Evolutionary conservation across 495 filamentous ascomycete species (phyloP).

Genomic region (Staphylotrichum tortipilum): DNA sequence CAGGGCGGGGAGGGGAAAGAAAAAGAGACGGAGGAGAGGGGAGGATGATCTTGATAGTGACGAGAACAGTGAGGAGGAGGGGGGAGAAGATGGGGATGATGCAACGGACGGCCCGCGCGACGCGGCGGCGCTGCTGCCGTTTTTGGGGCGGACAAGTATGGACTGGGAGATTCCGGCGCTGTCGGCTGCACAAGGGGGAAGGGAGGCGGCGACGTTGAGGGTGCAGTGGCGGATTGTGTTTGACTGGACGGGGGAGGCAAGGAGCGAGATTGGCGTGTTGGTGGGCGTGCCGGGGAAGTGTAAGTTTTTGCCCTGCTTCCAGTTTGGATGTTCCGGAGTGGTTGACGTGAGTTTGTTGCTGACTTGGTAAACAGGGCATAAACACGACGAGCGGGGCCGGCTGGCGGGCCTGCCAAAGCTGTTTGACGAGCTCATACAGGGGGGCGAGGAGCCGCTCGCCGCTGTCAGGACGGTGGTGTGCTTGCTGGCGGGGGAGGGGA

Average conservation of each 20-base stretch:
- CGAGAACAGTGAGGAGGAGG: constrained; percentile 9
- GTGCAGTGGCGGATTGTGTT: constrained; percentile 50
- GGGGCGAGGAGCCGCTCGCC: constrained; percentile 39
- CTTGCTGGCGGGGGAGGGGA: constrained; percentile 37
- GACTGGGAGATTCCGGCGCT: constrained; percentile 30
- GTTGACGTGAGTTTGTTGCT: constrained; percentile 6
- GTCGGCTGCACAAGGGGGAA: constrained; percentile 5
- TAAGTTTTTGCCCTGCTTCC: constrained; percentile 29
- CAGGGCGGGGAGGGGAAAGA: constrained; percentile 18
- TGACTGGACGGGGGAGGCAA: constrained; percentile 57
- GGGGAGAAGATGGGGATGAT: constrained; percentile 4
- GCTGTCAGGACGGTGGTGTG: constrained; percentile 46
- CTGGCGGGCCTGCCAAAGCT: constrained; percentile 42
- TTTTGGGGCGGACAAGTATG: constrained; percentile 36
- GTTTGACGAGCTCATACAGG: constrained; percentile 44
- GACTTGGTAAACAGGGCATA: constrained; percentile 37
- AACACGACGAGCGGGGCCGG: constrained; percentile 38
- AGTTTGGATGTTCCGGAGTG: neutral
- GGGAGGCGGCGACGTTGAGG: constrained; percentile 25
- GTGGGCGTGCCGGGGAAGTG: constrained; percentile 44
- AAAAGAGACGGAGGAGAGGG: constrained; percentile 10
- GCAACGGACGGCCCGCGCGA: constrained; percentile 3
- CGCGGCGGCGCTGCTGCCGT: constrained; percentile 26
- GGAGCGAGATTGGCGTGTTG: constrained; percentile 39
- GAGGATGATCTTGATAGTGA: constrained; percentile 10